Base-by-base conservation (phyloP, 345 rosid species). In the Salix caprea region DNA sequence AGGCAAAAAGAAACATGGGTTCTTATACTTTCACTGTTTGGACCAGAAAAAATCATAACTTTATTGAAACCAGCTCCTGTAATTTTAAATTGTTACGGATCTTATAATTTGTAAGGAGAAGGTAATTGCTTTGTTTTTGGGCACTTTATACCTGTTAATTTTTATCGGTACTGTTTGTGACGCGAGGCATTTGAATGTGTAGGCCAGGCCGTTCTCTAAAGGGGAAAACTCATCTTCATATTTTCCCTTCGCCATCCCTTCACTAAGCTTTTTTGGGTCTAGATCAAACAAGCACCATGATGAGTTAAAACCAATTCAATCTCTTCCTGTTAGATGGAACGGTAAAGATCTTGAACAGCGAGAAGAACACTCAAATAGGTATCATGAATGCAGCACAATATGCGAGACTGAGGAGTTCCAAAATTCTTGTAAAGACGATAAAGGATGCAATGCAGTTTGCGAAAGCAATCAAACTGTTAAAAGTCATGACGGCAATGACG, bases 201-300 rank as follows among this genome's bases (percentile, higher is more conserved):
- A 93, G 97, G 94, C 87, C 82, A 86, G 87, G 84, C 70, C 74
- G 14, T 62, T 73, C 72, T 80, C 89, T 34, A 82, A 79, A 68
- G 89, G 81, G 70, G 87, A 83, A 39, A 91, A 77, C 69, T 76
- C 87, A 1, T 50, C 83, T 68, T 91, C 97, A 1, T 79, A 84
- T 70, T 85, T 93, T 76, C 83, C 96, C 44, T 83, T 76, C 28
- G 37, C 77, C 34, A 19, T 64, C 37, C 88, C 89, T 50, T 70
- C 87, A 4, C 56, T 70, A 24, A 76, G 83, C 82, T 72, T 74
- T 52, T 84, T 78, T 82, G 84, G 76, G 81, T 79, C 87, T 72
- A 83, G 80, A 78, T 77, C 82, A 44, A 76, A 85, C 61, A 80
- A 87, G 58, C 82, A 83, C 12, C 85, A 76, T 39, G 71, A 65